Percentiles rank a stretch among this genome's conserved stretches.
These are phyloP conservation scores for Neospermospora avenae DNA, from an alignment of 2,329 filamentous ascomycete species.

Conservation along the genomic window DNA sequence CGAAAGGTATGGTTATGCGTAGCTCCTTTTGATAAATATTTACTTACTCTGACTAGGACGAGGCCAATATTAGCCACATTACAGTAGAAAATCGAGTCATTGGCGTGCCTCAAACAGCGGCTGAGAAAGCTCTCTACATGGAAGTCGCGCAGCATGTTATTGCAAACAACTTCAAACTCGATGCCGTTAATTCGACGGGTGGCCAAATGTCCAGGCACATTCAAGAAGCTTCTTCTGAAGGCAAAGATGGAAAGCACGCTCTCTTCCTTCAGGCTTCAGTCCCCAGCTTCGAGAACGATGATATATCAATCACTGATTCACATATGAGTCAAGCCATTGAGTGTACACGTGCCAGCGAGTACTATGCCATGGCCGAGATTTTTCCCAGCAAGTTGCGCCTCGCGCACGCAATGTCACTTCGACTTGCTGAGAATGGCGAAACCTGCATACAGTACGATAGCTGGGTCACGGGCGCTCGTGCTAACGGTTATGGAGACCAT, in stretches of 20 bases:
- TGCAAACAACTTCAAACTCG: constrained; percentile 44
- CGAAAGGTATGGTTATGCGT: constrained; percentile 25
- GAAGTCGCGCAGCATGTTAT: constrained; percentile 53
- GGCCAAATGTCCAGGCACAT: background rate
- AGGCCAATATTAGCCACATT: constrained; percentile 44
- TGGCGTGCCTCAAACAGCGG: constrained; percentile 42
- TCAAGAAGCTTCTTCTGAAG: background rate
- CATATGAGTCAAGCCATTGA: background rate
- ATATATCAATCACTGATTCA: background rate
- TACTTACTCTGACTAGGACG: constrained; percentile 34
- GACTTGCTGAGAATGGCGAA: background rate
- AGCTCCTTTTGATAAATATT: background rate
- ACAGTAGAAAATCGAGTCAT: constrained; percentile 42
- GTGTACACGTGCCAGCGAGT: background rate
- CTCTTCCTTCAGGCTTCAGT: constrained; percentile 9
- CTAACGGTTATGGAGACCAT: background rate
- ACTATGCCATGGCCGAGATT: background rate
- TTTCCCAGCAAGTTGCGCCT: background rate
- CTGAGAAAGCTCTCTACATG: constrained; percentile 51
- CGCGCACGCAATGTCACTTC: background rate
- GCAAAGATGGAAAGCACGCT: background rate
- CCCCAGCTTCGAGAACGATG: background rate
- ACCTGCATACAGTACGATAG: background rate
- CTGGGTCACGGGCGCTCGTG: background rate
- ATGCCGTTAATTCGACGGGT: background rate